Evolutionary conservation across 352 stramenopile genomes (phyloP), one percentile per base, ranked within the genome.

Genomic region (Pythium coloratum): DNA sequence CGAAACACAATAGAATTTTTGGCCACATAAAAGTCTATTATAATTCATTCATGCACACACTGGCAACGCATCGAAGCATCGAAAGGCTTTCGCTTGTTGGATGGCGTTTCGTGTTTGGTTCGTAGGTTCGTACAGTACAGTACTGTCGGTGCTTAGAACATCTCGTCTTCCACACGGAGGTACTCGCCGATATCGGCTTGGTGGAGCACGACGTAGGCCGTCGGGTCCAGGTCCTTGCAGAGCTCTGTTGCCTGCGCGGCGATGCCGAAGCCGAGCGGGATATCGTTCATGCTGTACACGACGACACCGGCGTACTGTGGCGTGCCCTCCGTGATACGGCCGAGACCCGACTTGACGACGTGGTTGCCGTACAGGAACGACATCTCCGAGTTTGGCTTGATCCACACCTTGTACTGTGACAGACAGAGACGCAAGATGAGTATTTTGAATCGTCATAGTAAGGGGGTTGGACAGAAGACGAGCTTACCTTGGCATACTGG

Each of bases 311-410:
- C 96, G 87, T 99, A 99, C 88, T 99, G 96, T 28, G 97, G 97
- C 56, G 92, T 99, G 59, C 86, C 90, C 67, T 99, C 98, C 34
- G 97, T 99, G 81, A 99, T 99, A 53, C 96, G 85, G 32, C 91
- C 97, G 33, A 99, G 84, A 59, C 97, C 97, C 32, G 90, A 97
- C 84, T 99, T 99, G 64, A 98, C 92, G 13, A 99, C 90, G 80
- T 99, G 97, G 81, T 99, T 99, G 66, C 98, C 98, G 75, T 99
- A 99, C 28, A 99, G 78, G 82, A 99, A 99, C 14, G 88, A 97
- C 97, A 99, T 99, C 86, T 99, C 98, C 66, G 96, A 97, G 78
- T 96, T 98, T 30, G 96, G 94, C 84, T 99, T 99, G 57, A 99
- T 97, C 98, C 98, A 99, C 32, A 99, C 98, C 78, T 99, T 99